phyloP scores from a whole-genome alignment of 495 filamentous ascomycete genomes.

The Lichina pygmaea region DNA sequence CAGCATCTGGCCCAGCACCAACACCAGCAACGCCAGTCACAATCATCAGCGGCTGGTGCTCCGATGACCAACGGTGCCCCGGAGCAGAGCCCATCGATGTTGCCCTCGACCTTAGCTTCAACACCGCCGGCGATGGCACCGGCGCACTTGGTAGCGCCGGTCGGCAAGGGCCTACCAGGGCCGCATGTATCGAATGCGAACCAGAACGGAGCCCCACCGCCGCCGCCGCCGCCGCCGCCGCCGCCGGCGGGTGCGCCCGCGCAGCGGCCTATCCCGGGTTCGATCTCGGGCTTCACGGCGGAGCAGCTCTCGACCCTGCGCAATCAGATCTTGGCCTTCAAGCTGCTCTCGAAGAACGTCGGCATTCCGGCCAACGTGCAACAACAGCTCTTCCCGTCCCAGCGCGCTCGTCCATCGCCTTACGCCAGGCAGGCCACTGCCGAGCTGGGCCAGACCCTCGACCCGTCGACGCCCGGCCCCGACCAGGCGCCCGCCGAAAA shows the following conservation, averaged over 20 bases:
- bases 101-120: background rate
- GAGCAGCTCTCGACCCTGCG: slow-evolving; percentile 45
- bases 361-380: slow-evolving; percentile 48
- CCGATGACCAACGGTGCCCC: slow-evolving; percentile 13
- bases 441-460: slow-evolving; percentile 23
- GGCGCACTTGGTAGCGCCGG: background rate
- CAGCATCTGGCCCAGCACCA: slow-evolving; percentile 11
- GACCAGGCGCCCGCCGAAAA: slow-evolving; percentile 1
- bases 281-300: slow-evolving; percentile 30
- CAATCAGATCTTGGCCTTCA: slow-evolving; percentile 62
- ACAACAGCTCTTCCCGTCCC: slow-evolving; percentile 45
- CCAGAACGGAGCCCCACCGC: slow-evolving; percentile 6
- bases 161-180: too few species aligned
- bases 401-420: slow-evolving; percentile 33
- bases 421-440: slow-evolving; percentile 27
- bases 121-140: background rate
- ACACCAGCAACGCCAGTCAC: slow-evolving; percentile 7
- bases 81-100: slow-evolving; percentile 17
- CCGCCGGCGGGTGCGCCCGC: slow-evolving; percentile 4
- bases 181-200: background rate
- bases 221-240: slow-evolving; percentile 1
- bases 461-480: slow-evolving; percentile 11
- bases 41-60: slow-evolving; percentile 15
- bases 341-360: slow-evolving; percentile 51
- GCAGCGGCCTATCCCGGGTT: slow-evolving; percentile 10